phyloP scores from a whole-genome alignment of 331 rosid genomes.

The Rosa hybrid region DNA sequence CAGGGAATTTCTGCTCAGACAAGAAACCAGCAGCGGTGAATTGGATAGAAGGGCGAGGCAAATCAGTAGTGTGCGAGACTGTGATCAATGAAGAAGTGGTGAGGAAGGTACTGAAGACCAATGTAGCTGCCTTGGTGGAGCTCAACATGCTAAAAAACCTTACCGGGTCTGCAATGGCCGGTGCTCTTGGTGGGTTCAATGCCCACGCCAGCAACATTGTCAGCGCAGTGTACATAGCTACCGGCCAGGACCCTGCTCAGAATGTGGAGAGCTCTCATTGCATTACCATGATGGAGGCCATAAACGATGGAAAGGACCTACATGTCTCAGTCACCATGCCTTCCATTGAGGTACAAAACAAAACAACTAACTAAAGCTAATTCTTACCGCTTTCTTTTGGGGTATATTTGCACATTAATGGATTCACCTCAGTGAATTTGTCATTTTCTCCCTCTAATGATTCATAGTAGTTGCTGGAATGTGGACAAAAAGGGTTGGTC shows the following conservation, averaged over 20 bases:
- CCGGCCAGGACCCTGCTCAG: slow-evolving; percentile 86
- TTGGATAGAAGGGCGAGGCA: slow-evolving; percentile 83
- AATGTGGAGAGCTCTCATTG: slow-evolving; percentile 78
- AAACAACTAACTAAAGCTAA: neutral
- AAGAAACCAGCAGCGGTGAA: slow-evolving; percentile 72
- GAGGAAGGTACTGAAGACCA: slow-evolving; percentile 60
- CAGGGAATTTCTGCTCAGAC: slow-evolving; percentile 81
- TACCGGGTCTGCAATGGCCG: slow-evolving; percentile 66
- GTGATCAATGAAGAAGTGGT: slow-evolving; percentile 57
- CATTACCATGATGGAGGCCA: slow-evolving; percentile 69
- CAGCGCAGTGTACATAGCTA: slow-evolving; percentile 63
- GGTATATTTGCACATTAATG: neutral
- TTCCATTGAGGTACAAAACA: slow-evolving; percentile 56
- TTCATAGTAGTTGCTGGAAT: neutral
- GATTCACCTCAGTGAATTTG: neutral
- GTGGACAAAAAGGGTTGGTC: neutral
- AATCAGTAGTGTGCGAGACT: slow-evolving; percentile 71
- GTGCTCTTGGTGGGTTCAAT: slow-evolving; percentile 75
- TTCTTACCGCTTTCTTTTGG: neutral
- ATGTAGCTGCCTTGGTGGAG: slow-evolving; percentile 55
- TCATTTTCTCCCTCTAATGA: neutral
- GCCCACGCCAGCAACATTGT: slow-evolving; percentile 82
- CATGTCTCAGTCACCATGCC: slow-evolving; percentile 79
- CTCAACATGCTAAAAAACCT: slow-evolving; percentile 76
- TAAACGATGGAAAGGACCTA: slow-evolving; percentile 54